Evolutionary conservation across 2,329 filamentous ascomycete genomes (phyloP), one percentile per base, ranked within the genome.

Genomic region (Calcarisporium arbuscula): DNA sequence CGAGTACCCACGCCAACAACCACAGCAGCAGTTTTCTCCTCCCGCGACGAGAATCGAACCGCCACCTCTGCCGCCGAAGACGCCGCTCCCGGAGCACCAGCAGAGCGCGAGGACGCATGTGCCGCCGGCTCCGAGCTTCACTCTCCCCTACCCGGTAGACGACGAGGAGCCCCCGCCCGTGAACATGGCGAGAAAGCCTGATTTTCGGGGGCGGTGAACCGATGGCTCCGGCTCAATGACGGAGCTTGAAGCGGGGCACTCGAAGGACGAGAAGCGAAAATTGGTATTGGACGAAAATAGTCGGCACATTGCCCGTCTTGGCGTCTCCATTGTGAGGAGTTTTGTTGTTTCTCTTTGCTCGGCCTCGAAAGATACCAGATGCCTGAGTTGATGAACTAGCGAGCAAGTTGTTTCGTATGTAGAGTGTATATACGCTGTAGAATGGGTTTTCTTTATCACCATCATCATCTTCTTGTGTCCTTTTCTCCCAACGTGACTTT

Each of bases 151-250:
- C 56, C 90, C 90, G 0, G 62, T 85, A 30, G 80, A 77, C 28
- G 83, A 94, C 50, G 84, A 82, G 18, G 81, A 83, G 19, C 89
- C 90, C 14, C 90, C 90, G 4, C 68, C 75, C 6, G 87, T 94
- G 7, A 94, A 94, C 50, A 84, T 87, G 72, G 80, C 83, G 28
- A 77, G 81, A 47, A 95, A 95, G 58, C 90, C 90, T 1, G 81
- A 84, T 31, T 85, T 81, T 48, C 70, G 67, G 37, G 64, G 68
- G 28, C 62, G 71, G 34, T 48, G 9, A 15, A 20, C 15, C 10
- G 25, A 8, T 33, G n/a, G 20, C 23, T 12, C 12, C 21, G 32
- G 32, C n/a, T 12, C 10, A 15, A 17, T 23, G 16, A 29, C 14
- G 12, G 19, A 29, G 28, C 16, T 15, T 5, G 19, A 29, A 16